Base-by-base conservation (phyloP, 2,329 filamentous ascomycete species). In the Penicillium concentricum region DNA sequence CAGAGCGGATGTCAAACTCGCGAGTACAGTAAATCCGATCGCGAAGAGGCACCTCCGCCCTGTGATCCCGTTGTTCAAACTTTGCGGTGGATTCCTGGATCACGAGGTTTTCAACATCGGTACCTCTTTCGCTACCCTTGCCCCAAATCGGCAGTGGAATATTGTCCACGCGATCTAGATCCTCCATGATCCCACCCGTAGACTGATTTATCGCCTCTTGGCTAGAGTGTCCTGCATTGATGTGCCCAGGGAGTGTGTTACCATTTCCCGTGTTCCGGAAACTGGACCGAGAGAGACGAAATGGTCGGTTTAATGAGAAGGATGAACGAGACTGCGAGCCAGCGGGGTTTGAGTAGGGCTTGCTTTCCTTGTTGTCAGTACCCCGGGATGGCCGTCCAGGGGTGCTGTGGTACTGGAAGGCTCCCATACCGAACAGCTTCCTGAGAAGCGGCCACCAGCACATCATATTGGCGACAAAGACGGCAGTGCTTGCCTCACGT, bases 401-500 rank as follows among this genome's bases (percentile, higher is more conserved):
- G 18, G 60, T 64, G 44, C 62, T 69, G 35, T 63, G 66, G 37
- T 62, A 64, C 32, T 65, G 62, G 44, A 69, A 70, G 20, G 63
- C 61, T 18, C 60, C 68, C 26, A 68, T 50, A 8, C 65, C 65
- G 35, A 70, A 68, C n/a, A 69, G 5, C 38, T 67, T 70, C 10
- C 68, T 62, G 18, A 70, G 56, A 1, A 70, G 61, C 0, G 69
- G 67, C 68, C 67, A 71, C 62, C 69, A 62, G 43, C 69, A 69
- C 55, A 67, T 67, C 3, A 81, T 63, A 47, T 81, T 81, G 22
- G 79, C 78, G 3, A 81, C 78, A 18, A 80, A 73, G 12, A 77
- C 67, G 12, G 72, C 71, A 1, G 73, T 73, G 20, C 71, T 73
- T 4, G 74, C 69, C 66, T 77, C 74, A 6, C 73, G 72, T 30